Conservation (phyloP, 2,329 filamentous ascomycete species). For the Penicillium sp. region DNA sequence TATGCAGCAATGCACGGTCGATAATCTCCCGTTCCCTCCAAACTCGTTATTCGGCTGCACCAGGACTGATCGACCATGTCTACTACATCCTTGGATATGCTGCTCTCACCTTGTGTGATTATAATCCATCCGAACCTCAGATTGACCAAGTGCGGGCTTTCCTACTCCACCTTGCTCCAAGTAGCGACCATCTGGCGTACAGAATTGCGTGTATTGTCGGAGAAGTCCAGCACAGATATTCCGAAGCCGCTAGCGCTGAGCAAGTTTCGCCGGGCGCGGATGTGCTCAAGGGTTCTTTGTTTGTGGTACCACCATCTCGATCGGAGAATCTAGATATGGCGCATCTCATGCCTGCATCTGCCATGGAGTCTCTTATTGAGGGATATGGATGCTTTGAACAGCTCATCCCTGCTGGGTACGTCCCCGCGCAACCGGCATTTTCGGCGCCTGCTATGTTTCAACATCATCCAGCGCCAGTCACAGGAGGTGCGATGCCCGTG, state of each 20-base stretch:
- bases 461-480: constrained; percentile 20
- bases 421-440: constrained; percentile 21
- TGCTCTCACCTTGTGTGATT: constrained; percentile 42
- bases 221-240: constrained; percentile 37
- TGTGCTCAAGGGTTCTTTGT: constrained; percentile 20
- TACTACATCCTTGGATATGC: constrained; percentile 42
- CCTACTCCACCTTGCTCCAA: constrained; percentile 38
- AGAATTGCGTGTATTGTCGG: constrained; percentile 38
- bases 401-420: constrained; percentile 29
- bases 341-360: constrained; percentile 26
- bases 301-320: constrained; percentile 18
- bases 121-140: constrained; percentile 36
- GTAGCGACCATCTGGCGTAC: constrained; percentile 40
- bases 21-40: constrained; percentile 38
- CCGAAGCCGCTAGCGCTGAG: constrained; percentile 24
- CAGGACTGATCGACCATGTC: constrained; percentile 36
- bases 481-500: constrained; percentile 30
- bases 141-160: constrained; percentile 40
- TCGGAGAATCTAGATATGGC: constrained; percentile 30
- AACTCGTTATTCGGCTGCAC: constrained; percentile 37
- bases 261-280: constrained; percentile 27
- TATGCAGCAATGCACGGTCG: constrained; percentile 36
- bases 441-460: constrained; percentile 26
- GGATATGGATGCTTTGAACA: constrained; percentile 33
- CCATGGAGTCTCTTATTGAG: constrained; percentile 31